Conservation (phyloP, 495 filamentous ascomycete species). For the Aspergillus haitiensis region DNA sequence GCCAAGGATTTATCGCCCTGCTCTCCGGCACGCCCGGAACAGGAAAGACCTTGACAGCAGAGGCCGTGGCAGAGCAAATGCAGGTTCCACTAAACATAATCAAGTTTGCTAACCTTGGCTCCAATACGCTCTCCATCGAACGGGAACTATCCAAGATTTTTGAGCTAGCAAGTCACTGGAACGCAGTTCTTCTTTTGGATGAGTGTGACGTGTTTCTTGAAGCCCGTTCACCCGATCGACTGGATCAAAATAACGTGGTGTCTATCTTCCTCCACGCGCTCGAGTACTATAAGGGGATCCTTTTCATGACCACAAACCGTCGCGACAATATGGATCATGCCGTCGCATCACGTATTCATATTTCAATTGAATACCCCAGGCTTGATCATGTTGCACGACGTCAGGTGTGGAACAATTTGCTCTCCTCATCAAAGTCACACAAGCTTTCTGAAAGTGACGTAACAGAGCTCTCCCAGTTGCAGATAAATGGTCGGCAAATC, state of each 20-base stretch:
- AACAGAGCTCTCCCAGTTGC: slow-evolving; percentile 40
- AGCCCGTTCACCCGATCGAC: slow-evolving; percentile 42
- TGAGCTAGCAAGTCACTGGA: slow-evolving; percentile 20
- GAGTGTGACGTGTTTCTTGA: slow-evolving; percentile 71
- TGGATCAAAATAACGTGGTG: slow-evolving; percentile 27
- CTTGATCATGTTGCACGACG: not conserved
- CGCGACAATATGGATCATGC: slow-evolving; percentile 38
- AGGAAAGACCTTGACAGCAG: slow-evolving; percentile 33
- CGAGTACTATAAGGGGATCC: slow-evolving; percentile 51
- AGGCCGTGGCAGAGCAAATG: slow-evolving; percentile 29
- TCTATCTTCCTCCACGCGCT: slow-evolving; percentile 51
- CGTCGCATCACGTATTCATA: slow-evolving; percentile 51
- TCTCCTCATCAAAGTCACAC: slow-evolving; percentile 15
- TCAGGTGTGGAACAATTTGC: slow-evolving; percentile 11
- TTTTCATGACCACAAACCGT: slow-evolving; percentile 34
- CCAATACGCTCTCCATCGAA: not conserved
- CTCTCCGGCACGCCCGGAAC: slow-evolving; percentile 26
- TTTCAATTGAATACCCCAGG: slow-evolving; percentile 27
- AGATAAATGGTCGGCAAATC: slow-evolving; percentile 64
- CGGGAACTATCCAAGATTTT: slow-evolving; percentile 1
- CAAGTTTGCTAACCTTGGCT: slow-evolving; percentile 4
- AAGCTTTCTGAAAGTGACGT: slow-evolving; percentile 39
- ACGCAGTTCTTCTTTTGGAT: slow-evolving; percentile 56
- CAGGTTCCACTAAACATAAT: slow-evolving; percentile 26
- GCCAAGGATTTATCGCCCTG: slow-evolving; percentile 9